Evolutionary conservation across 2,329 filamentous ascomycete genomes (phyloP), one percentile per base, ranked within the genome.

Genomic region (Ophiostoma sp.): DNA sequence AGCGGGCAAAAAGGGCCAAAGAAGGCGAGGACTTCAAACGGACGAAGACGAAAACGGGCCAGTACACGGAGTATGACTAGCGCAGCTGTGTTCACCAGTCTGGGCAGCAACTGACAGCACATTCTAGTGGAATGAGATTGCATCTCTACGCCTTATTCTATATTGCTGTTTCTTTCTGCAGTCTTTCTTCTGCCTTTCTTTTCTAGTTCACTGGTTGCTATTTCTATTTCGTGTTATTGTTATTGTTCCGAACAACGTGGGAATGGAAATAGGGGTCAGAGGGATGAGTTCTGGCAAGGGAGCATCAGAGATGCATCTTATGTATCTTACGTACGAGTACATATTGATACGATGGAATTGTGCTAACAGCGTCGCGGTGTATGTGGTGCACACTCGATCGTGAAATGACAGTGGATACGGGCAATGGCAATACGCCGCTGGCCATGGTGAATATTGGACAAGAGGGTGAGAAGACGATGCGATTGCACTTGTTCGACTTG

Each of bases 1-100:
- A 63, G 40, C 16, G 60, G 60, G 60, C 40, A 63, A 63, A 63
- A 60, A 60, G 55, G 55, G 55, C 55, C 55, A 60, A 38, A 38
- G 55, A 18, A 38, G 8, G 42, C 52, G 52, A 18, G 55, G 55
- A 18, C 36, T 38, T 11, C 16, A 60, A 60, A 60, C 55, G 55
- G 55, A 38, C 55, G 11, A 27, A 44, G 42, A 38, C 3, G 4
- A 14, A 60, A 58, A 60, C 55, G 52, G 52, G 6, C 12, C 45
- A 16, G 45, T 44, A 12, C 45, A 16, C 5, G 52, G 52, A 58
- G 12, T 7, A 1, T n/a, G 16, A 47, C 45, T 52, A 52, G 49
- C 49, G 49, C 49, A 16, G n/a, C 16, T n/a, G 16, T 27, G 44
- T 47, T 7, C 49, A 55, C 18, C 27, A 2, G 27, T 27, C 27